Evolutionary conservation across 768 basidiomycete species (phyloP).

Genomic region (Boletus rubroflammeus): DNA sequence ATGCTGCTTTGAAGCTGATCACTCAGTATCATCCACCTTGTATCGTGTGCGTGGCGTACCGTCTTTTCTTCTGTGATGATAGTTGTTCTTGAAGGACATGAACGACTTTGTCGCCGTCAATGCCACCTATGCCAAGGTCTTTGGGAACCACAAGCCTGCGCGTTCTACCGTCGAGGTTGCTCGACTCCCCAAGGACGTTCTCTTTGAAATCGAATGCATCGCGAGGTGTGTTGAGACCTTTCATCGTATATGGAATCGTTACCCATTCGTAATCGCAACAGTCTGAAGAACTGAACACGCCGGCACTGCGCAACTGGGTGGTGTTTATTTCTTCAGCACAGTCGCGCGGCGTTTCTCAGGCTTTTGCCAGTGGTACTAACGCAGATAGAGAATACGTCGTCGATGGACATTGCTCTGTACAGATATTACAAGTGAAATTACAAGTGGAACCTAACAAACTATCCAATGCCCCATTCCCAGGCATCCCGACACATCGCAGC

Average conservation of each 20-base stretch:
- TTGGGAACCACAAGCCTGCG: constrained; percentile 90
- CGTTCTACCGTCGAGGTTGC: constrained; percentile 89
- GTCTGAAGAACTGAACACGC: constrained; percentile 18
- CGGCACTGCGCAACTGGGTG: too few relatives aligned
- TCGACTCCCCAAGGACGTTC: constrained; percentile 83
- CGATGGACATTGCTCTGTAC: background rate
- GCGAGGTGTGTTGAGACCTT: constrained; percentile 50
- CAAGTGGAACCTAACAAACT: background rate
- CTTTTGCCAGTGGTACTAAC: background rate
- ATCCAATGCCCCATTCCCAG: background rate
- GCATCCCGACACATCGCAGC: background rate
- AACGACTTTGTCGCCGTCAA: constrained; percentile 85
- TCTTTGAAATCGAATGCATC: constrained; percentile 91
- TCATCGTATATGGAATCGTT: background rate
- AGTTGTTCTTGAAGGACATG: constrained; percentile 95
- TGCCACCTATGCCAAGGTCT: constrained; percentile 75
- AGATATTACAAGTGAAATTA: constrained; percentile 5
- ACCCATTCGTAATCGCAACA: background rate
- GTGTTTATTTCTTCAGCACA: background rate
- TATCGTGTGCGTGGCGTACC: background rate
- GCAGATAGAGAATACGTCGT: background rate
- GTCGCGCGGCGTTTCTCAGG: background rate
- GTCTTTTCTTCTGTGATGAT: background rate
- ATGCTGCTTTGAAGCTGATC: background rate
- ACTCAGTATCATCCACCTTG: background rate